These are phyloP conservation scores for Magnusiomyces paraingens DNA, from an alignment of 1,139 yeast genomes.

Conservation along the genomic window DNA sequence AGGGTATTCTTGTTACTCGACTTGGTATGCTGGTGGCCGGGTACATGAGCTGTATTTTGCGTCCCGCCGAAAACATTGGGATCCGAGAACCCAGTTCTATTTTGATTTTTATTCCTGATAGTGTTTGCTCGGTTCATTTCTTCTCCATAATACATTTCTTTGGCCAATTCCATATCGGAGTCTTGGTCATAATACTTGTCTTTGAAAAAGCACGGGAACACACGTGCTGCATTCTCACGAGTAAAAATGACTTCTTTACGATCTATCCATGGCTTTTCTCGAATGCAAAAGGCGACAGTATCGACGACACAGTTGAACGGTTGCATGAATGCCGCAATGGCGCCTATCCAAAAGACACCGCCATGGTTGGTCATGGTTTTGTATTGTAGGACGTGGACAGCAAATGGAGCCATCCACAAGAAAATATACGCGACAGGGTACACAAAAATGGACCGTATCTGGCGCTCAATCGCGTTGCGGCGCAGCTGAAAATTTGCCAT, in stretches of 20 bases:
- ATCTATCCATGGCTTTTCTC: slow-evolving; percentile 41
- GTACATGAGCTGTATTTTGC: no score
- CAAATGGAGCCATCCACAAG: slow-evolving; percentile 77
- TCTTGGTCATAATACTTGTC: background rate
- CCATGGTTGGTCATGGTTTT: slow-evolving; percentile 21
- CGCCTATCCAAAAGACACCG: slow-evolving; percentile 62
- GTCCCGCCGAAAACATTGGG: no score
- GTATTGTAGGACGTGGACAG: slow-evolving; percentile 56
- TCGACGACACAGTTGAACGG: slow-evolving; percentile 79
- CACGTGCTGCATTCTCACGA: slow-evolving; percentile 5
- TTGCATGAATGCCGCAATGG: slow-evolving; percentile 68
- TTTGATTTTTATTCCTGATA: background rate
- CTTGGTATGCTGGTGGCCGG: no score
- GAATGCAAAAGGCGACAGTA: slow-evolving; percentile 61
- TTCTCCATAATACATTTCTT: background rate
- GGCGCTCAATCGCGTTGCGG: slow-evolving; percentile 63
- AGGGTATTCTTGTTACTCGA: no score
- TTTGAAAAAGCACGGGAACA: no score
- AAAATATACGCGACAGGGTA: slow-evolving; percentile 79
- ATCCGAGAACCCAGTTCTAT: no score
- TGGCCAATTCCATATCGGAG: background rate
- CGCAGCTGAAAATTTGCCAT: slow-evolving; percentile 54
- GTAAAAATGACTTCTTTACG: slow-evolving; percentile 16
- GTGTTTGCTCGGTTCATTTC: background rate
- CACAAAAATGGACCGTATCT: slow-evolving; percentile 71